Conservation (phyloP, 2,329 filamentous ascomycete species). For the Daldinia sp. region DNA sequence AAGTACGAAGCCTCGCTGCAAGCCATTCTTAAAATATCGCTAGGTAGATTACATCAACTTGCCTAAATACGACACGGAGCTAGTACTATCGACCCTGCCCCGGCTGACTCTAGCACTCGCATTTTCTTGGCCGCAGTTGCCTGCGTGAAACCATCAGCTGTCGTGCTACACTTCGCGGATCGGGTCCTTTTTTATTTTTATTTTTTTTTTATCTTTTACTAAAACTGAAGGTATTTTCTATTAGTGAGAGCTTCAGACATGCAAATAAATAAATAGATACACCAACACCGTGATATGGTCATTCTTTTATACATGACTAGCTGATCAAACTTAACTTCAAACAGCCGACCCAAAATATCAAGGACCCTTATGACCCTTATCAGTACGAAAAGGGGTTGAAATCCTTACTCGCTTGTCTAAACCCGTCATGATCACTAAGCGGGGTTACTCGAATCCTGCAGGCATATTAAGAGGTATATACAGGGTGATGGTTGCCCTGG, state of each 20-base stretch:
- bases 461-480: slow-evolving; percentile 13
- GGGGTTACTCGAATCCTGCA: slow-evolving; percentile 34
- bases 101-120: slow-evolving; percentile 17
- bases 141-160: slow-evolving; percentile 22
- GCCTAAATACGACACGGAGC: slow-evolving; percentile 31
- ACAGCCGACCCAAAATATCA: not conserved
- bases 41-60: slow-evolving; percentile 40
- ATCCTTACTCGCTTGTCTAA: not conserved
- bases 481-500: slow-evolving; percentile 6
- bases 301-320: not conserved
- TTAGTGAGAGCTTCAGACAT: not conserved
- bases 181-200: slow-evolving; percentile 24
- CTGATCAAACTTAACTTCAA: slow-evolving; percentile 9
- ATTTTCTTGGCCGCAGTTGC: slow-evolving; percentile 29
- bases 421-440: slow-evolving; percentile 12
- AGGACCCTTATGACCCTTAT: slow-evolving; percentile 6
- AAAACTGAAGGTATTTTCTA: slow-evolving; percentile 5
- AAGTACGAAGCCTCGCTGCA: slow-evolving; percentile 33
- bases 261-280: not conserved
- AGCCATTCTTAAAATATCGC: slow-evolving; percentile 37
- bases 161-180: slow-evolving; percentile 10
- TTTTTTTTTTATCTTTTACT: slow-evolving; percentile 10
- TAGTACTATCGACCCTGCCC: slow-evolving; percentile 17
- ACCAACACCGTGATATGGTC: not conserved
- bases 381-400: slow-evolving; percentile 30